Base-by-base conservation (phyloP, 306 rosid genomes). In the Parietaria judaica region DNA sequence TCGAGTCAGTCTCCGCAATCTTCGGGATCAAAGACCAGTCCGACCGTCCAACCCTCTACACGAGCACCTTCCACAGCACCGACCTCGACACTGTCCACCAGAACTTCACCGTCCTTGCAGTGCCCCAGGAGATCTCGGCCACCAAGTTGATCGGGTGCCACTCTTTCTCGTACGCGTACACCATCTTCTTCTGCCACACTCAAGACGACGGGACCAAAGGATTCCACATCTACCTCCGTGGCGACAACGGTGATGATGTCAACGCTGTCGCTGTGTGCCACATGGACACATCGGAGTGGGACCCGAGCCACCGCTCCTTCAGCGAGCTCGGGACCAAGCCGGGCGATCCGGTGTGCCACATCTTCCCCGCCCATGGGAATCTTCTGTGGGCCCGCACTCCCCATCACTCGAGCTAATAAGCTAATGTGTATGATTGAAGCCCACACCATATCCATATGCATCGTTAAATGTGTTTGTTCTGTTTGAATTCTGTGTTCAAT, bases 91-190 rank as follows among this genome's bases (percentile, higher is more conserved):
- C 70, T 60, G 75, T 9, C 52, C 74, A 79, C 46, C 97, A 91
- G 60, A 87, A 85, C 76, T 87, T 80, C 54, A 87, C 89, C 1
- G 44, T 82, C 55, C 35, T 78, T 31, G 82, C 79, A 6, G 64
- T 17, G 11, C 83, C 87, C 0, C 10, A 36, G 45, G 76, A 68
- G 37, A 56, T 85, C 3, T 13, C 51, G 49, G 91, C 89, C 46
- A 66, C 84, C 0, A 81, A 68, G 76, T 81, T 91, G 80, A 95
- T 87, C 9, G 83, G 95, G 7, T 91, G 96, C 58, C 96, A 87
- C 57, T 70, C 79, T 6, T 74, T 83, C 88, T 85, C 90, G 6
- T 90, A 87, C 55, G 95, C 96, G 31, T 85, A 83, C 45, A 77
- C 83, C 7, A 75, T 87, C 16, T 83, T 72, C 37, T 83, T 78